phyloP scores from a whole-genome alignment of 768 basidiomycete species.

The Piloderma croceum region DNA sequence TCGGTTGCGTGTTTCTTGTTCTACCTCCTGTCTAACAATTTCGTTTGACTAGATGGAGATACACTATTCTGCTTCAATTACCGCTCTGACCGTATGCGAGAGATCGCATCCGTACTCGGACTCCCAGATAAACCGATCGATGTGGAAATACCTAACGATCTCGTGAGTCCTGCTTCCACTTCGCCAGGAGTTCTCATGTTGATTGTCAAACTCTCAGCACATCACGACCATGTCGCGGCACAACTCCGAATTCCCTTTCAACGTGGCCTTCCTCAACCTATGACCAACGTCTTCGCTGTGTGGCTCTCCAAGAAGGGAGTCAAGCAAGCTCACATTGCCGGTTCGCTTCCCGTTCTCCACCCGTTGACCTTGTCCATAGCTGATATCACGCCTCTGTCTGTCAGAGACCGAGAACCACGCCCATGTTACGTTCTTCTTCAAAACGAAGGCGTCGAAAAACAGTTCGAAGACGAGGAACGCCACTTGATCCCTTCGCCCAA shows the following conservation, averaged over 20 bases:
- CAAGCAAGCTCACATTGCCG: slow-evolving; percentile 86
- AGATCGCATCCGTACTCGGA: slow-evolving; percentile 79
- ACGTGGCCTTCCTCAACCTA: slow-evolving; percentile 82
- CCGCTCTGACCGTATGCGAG: slow-evolving; percentile 93
- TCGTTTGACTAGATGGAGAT: slow-evolving; percentile 56
- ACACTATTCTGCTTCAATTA: slow-evolving; percentile 98
- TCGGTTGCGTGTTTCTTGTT: slow-evolving; percentile 19
- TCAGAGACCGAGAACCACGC: slow-evolving; percentile 96
- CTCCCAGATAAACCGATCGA: slow-evolving; percentile 81
- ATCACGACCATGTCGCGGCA: slow-evolving; percentile 94
- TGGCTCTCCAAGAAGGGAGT: slow-evolving; percentile 76
- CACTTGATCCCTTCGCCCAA: slow-evolving; percentile 89
- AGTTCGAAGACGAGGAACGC: slow-evolving; percentile 77
- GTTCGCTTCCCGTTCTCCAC: slow-evolving; percentile 30
- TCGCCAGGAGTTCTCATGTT: not conserved
- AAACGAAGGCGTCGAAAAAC: slow-evolving; percentile 93
- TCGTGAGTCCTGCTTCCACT: slow-evolving; percentile 44
- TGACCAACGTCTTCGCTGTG: slow-evolving; percentile 94
- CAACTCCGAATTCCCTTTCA: slow-evolving; percentile 86
- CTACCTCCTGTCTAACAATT: not conserved
- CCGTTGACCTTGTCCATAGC: too few relatives aligned
- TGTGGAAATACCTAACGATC: slow-evolving; percentile 69
- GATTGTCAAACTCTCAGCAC: slow-evolving; percentile 37
- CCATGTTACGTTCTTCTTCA: slow-evolving; percentile 98
- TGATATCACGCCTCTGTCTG: not conserved